Conservation (phyloP, 495 filamentous ascomycete species). For the Hypoxylon fragiforme region DNA sequence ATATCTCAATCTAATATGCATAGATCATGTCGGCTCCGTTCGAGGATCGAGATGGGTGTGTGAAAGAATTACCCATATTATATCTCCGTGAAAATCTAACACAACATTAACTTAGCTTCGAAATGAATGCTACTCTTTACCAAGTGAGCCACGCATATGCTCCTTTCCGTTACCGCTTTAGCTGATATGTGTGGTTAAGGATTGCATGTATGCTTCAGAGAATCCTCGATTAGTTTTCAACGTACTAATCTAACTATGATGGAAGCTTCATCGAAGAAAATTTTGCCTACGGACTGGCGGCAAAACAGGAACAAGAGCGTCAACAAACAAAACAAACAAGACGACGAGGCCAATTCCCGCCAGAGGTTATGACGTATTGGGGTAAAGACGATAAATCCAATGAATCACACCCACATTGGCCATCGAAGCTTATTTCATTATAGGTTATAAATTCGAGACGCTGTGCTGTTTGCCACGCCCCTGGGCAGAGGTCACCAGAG, state of each 20-base stretch:
- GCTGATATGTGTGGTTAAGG: conserved; percentile 52
- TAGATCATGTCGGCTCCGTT: conserved; percentile 86
- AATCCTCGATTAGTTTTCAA: neutral
- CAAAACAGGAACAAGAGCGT: conserved; percentile 58
- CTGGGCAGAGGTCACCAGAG: conserved; percentile 71
- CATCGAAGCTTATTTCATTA: conserved; percentile 18
- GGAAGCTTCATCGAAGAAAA: conserved; percentile 94
- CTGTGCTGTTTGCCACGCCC: conserved; percentile 70
- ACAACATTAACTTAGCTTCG: conserved; percentile 61
- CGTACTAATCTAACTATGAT: conserved; percentile 19
- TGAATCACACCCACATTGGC: neutral
- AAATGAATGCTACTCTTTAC: conserved; percentile 92
- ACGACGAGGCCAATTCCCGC: conserved; percentile 52
- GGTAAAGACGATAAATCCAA: conserved; percentile 41
- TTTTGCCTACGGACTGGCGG: conserved; percentile 64
- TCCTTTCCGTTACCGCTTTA: neutral
- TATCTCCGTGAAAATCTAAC: conserved; percentile 9
- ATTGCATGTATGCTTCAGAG: conserved; percentile 66
- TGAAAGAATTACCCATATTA: conserved; percentile 1
- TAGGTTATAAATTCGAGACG: conserved; percentile 96
- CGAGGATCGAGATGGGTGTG: conserved; percentile 77
- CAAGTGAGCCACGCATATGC: conserved; percentile 63
- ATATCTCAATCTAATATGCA: neutral
- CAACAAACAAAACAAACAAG: conserved; percentile 58
- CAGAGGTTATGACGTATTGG: conserved; percentile 60